Conservation (phyloP, 192 early-diverging fungal species). For the Entrophospora sp. region DNA sequence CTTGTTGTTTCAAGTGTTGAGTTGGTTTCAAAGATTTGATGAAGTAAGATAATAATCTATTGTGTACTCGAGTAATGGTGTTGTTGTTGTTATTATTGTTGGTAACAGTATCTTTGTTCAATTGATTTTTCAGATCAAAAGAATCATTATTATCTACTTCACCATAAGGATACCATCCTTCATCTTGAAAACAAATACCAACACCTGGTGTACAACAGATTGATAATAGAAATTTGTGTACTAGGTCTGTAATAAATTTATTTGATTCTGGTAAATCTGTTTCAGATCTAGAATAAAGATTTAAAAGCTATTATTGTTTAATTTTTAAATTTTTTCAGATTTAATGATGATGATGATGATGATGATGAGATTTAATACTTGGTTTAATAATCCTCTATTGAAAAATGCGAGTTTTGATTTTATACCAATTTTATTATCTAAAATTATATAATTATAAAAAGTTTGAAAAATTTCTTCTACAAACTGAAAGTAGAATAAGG, state of each 20-base stretch:
- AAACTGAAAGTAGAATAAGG: conserved; percentile 11
- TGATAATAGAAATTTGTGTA: conserved; percentile 64
- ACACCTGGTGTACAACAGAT: conserved; percentile 62
- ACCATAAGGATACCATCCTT: conserved; percentile 65
- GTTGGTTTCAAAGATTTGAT: conserved; percentile 48
- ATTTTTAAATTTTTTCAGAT: not conserved
- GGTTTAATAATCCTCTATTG: conserved; percentile 57
- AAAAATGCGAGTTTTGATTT: conserved; percentile 60
- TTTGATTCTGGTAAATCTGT: conserved; percentile 27
- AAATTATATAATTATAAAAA: conserved; percentile 50
- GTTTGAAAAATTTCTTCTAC: conserved; percentile 50
- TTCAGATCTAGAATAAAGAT: conserved; percentile 47
- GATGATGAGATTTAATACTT: conserved; percentile 26
- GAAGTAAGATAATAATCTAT: conserved; percentile 47
- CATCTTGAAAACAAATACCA: conserved; percentile 67
- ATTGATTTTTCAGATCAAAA: too few relatives aligned
- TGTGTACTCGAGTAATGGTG: conserved; percentile 34
- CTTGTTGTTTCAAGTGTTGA: conserved; percentile 57
- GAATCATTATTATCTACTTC: conserved; percentile 15
- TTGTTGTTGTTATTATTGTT: conserved; percentile 2
- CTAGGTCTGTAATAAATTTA: conserved; percentile 45
- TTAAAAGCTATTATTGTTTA: conserved; percentile 34
- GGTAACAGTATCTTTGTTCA: too few relatives aligned
- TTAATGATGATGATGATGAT: not conserved
- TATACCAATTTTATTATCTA: conserved; percentile 52